A percentile compares a stretch with the other conserved stretches of the same genome.
Evolutionary conservation across 306 rosid genomes (phyloP).

Genomic region (Hylodesmum podocarpum): DNA sequence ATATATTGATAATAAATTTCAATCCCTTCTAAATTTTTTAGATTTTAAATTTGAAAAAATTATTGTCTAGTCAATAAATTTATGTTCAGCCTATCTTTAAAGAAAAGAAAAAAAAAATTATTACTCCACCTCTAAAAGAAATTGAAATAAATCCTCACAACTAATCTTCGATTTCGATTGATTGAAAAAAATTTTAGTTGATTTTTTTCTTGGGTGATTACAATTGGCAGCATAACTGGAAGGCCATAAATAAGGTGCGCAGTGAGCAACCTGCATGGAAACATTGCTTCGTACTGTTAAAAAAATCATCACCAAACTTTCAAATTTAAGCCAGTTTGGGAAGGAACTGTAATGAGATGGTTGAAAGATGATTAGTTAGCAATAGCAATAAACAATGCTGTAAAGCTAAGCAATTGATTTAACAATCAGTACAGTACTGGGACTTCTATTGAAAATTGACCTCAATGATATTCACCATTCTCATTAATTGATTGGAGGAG

Average conservation of each 20-base stretch:
- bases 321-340: not conserved
- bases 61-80: no score
- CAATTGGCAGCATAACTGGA: not conserved
- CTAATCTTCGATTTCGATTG: no score
- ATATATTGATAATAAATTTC: no score
- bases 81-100: no score
- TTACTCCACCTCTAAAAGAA: no score
- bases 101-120: no score
- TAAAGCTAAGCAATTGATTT: slow-evolving; percentile 38
- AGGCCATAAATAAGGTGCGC: not conserved
- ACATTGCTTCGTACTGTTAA: not conserved
- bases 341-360: slow-evolving; percentile 9
- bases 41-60: no score
- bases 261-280: slow-evolving; percentile 25
- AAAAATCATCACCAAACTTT: not conserved
- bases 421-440: slow-evolving; percentile 45
- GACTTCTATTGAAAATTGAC: slow-evolving; percentile 26
- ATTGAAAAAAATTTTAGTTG: no score
- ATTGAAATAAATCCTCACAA: no score
- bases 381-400: slow-evolving; percentile 34
- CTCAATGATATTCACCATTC: slow-evolving; percentile 4
- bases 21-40: no score
- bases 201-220: not conserved
- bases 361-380: slow-evolving; percentile 13
- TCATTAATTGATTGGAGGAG: slow-evolving; percentile 9